Percentiles rank a stretch among this genome's conserved stretches.
Evolutionary conservation across 306 rosid species (phyloP).

Genomic region (Cajanus cajan): DNA sequence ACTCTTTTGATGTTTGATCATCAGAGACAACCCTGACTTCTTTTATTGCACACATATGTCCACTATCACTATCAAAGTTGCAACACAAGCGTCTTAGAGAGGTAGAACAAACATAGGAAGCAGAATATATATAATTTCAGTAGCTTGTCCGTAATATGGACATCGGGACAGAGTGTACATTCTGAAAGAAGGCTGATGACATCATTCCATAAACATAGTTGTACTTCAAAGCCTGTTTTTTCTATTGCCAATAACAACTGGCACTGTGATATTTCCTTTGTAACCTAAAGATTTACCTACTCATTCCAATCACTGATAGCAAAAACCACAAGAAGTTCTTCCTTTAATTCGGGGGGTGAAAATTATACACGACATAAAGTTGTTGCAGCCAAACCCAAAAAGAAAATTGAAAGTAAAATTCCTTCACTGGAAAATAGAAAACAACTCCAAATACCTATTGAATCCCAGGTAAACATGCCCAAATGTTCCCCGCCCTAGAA

Average conservation of each 20-base stretch:
- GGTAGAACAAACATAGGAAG: slow-evolving; percentile 25
- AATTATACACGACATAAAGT: slow-evolving; percentile 22
- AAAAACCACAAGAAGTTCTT: neutral
- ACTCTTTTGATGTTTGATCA: slow-evolving; percentile 83
- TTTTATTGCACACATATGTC: slow-evolving; percentile 97
- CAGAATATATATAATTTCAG: slow-evolving; percentile 21
- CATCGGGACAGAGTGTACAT: slow-evolving; percentile 9
- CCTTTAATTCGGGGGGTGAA: slow-evolving; percentile 2
- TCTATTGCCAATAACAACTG: neutral
- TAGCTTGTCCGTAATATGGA: slow-evolving; percentile 21
- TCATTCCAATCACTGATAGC: slow-evolving; percentile 11
- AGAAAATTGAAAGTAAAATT: slow-evolving; percentile 23
- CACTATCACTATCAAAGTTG: slow-evolving; percentile 69
- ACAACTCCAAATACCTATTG: slow-evolving; percentile 60
- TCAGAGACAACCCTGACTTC: slow-evolving; percentile 87
- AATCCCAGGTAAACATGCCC: slow-evolving; percentile 96
- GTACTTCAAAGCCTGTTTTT: neutral
- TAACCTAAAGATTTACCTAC: neutral
- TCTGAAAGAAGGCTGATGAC: slow-evolving; percentile 5
- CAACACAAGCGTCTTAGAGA: slow-evolving; percentile 42
- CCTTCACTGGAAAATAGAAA: neutral
- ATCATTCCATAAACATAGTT: slow-evolving; percentile 23
- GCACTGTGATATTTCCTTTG: slow-evolving; percentile 8
- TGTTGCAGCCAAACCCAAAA: slow-evolving; percentile 4
- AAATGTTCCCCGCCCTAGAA: slow-evolving; percentile 92